These are phyloP conservation scores for Euphorbia schlechtendalii DNA, from an alignment of 441 rosid species.

Conservation along the genomic window DNA sequence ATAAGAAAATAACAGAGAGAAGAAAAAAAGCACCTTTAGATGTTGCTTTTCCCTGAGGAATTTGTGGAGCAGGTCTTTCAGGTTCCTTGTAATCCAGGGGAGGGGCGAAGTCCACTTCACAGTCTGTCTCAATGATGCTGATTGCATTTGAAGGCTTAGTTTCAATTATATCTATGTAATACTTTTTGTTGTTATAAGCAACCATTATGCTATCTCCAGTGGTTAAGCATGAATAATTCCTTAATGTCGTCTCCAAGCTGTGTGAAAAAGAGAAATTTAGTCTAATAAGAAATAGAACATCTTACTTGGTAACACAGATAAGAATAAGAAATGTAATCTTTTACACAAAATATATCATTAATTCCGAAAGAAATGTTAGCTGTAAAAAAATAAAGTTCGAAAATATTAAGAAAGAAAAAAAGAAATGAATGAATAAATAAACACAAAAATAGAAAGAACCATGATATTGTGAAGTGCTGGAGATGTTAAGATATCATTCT, in stretches of 20 bases:
- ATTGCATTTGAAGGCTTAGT: constrained; percentile 87
- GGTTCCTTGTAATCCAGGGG: constrained; percentile 96
- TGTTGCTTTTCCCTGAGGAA: constrained; percentile 38
- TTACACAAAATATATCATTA: background rate
- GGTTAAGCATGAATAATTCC: constrained; percentile 96
- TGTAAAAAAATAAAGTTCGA: background rate
- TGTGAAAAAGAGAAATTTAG: constrained; percentile 14
- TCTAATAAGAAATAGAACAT: constrained; percentile 1
- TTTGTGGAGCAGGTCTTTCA: constrained; percentile 46
- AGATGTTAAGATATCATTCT: too few species aligned
- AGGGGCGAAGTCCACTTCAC: constrained; percentile 98
- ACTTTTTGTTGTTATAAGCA: constrained; percentile 87
- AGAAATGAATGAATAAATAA: background rate
- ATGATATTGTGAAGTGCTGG: too few species aligned
- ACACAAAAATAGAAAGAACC: too few species aligned
- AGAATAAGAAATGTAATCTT: background rate
- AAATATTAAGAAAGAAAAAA: too few species aligned
- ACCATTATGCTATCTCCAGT: constrained; percentile 97
- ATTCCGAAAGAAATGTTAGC: background rate
- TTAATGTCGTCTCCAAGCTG: constrained; percentile 88
- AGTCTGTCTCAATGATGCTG: constrained; percentile 93
- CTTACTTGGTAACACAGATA: background rate
- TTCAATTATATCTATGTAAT: constrained; percentile 86
- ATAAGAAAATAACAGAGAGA: too few species aligned
- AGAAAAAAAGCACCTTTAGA: constrained; percentile 45